Evolutionary conservation across 192 early-diverging fungal species (phyloP).

Genomic region (Coemansia sp.): DNA sequence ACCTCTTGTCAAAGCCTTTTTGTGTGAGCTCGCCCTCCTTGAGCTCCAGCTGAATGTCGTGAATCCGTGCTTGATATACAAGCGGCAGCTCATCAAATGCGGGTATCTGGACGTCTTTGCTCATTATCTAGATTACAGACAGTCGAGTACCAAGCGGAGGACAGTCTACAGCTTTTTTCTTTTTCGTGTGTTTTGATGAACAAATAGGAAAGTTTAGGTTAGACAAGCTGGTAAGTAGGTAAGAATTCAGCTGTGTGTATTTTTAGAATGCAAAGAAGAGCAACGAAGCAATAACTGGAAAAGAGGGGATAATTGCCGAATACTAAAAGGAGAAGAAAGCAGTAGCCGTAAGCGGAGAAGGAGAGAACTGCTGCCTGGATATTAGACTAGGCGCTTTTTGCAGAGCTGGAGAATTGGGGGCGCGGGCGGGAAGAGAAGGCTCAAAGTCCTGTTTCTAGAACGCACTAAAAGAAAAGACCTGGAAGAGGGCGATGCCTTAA

Average conservation of each 20-base stretch:
- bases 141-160: no score
- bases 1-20: conserved; percentile 74
- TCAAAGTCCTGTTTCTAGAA: not conserved
- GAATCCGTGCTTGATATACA: conserved; percentile 42
- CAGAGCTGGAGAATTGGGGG: no score
- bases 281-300: not conserved
- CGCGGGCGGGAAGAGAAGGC: not conserved
- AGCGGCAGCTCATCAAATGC: conserved; percentile 44
- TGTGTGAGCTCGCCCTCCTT: conserved; percentile 73
- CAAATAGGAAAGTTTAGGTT: no score
- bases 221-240: no score
- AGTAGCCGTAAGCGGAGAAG: not conserved
- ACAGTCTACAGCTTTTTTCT: no score
- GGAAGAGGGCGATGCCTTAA: no score
- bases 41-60: conserved; percentile 57
- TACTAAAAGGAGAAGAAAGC: no score
- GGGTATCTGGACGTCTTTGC: conserved; percentile 15
- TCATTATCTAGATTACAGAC: conserved; percentile 13
- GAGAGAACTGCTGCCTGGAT: no score
- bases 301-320: no score
- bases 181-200: not conserved
- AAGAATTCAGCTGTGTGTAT: no score
- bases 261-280: conserved; percentile 1
- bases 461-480: not conserved
- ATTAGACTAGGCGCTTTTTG: no score